Evolutionary conservation across 1,284 basidiomycete species (phyloP).

Genomic region (Leccinum pachyderme): DNA sequence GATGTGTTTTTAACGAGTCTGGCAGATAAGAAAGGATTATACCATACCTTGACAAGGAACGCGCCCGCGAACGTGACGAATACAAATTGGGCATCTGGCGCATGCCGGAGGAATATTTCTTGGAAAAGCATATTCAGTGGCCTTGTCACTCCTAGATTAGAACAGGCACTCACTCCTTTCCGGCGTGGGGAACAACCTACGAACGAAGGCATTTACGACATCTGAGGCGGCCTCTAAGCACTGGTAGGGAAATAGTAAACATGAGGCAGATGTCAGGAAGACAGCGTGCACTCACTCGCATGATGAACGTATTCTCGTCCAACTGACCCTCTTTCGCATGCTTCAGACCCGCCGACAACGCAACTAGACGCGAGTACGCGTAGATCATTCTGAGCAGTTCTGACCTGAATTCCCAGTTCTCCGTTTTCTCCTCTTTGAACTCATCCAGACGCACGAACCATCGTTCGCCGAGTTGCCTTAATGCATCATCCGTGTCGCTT

Average conservation of each 20-base stretch:
- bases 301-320: slow-evolving; percentile 63
- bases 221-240: slow-evolving; percentile 38
- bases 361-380: slow-evolving; percentile 66
- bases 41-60: slow-evolving; percentile 69
- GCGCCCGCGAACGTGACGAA: slow-evolving; percentile 84
- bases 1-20: neutral
- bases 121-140: slow-evolving; percentile 4
- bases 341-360: slow-evolving; percentile 75
- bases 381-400: slow-evolving; percentile 63
- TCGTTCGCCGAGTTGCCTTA: slow-evolving; percentile 49
- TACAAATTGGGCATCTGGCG: slow-evolving; percentile 79
- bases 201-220: slow-evolving; percentile 62
- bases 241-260: slow-evolving; percentile 8
- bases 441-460: slow-evolving; percentile 55
- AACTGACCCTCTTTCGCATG: slow-evolving; percentile 61
- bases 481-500: slow-evolving; percentile 61
- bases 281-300: slow-evolving; percentile 50
- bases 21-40: neutral
- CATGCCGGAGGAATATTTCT: slow-evolving; percentile 68
- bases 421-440: slow-evolving; percentile 48
- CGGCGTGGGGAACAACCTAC: slow-evolving; percentile 53
- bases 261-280: neutral
- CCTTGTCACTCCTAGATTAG: neutral
- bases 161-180: slow-evolving; percentile 46
- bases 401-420: slow-evolving; percentile 58